Evolutionary conservation across 73 alveolate species (phyloP).

Genomic region (Symbiodinium pilosum): DNA sequence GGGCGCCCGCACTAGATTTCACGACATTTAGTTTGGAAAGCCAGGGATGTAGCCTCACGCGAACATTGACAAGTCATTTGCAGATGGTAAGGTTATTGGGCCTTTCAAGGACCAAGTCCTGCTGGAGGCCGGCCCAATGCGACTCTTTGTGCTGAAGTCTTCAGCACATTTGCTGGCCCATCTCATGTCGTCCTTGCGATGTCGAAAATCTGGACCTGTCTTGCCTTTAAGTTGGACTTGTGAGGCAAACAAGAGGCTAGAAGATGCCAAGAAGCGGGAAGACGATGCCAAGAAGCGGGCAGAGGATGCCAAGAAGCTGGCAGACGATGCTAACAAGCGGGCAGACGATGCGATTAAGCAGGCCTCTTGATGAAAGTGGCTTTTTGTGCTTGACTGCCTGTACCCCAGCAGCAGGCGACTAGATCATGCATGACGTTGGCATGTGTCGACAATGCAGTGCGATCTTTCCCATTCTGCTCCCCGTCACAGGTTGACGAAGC

Average conservation of each 20-base stretch:
- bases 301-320: neutral
- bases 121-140: neutral
- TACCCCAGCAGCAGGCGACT: too few species aligned
- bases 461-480: neutral
- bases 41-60: too few species aligned
- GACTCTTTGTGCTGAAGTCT: too few species aligned
- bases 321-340: neutral
- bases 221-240: too few species aligned
- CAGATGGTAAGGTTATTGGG: neutral
- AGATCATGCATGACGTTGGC: too few species aligned
- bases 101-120: constrained; percentile 1
- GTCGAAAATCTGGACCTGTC: too few species aligned
- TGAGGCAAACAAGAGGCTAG: neutral
- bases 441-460: too few species aligned
- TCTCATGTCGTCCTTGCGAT: neutral
- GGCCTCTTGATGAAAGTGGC: neutral
- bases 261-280: neutral
- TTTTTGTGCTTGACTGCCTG: too few species aligned
- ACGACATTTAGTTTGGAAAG: too few species aligned
- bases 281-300: neutral
- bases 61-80: too few species aligned
- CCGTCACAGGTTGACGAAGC: neutral
- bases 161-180: neutral
- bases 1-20: too few species aligned
- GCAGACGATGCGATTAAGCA: neutral